phyloP scores from a whole-genome alignment of 495 filamentous ascomycete genomes.

The Trichocladium uniseriatum region DNA sequence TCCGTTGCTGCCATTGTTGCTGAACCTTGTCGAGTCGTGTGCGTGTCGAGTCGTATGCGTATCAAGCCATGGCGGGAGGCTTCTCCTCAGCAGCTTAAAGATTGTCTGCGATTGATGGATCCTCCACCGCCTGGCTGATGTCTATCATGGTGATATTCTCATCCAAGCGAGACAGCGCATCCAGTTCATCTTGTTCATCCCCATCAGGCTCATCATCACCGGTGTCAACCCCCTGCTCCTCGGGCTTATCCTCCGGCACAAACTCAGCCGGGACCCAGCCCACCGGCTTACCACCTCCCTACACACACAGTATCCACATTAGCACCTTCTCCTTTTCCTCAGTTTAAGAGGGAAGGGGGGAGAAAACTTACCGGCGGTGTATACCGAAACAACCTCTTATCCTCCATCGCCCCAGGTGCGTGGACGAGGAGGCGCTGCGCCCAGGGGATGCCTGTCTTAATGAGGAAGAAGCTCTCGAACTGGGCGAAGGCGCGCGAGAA shows the following conservation, averaged over 20 bases:
- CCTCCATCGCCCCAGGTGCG: background rate
- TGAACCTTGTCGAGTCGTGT: no score
- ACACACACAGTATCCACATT: background rate
- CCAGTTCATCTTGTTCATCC: background rate
- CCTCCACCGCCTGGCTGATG: no score
- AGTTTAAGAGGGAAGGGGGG: background rate
- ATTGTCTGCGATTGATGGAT: no score
- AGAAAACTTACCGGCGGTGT: constrained; percentile 29
- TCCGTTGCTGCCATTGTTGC: no score
- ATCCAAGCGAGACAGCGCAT: no score
- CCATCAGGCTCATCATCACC: background rate
- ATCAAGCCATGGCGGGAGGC: no score
- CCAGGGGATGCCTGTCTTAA: constrained; percentile 49
- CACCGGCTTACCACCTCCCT: constrained; percentile 33
- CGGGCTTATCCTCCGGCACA: background rate
- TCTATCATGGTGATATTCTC: no score
- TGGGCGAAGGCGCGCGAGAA: constrained; percentile 30
- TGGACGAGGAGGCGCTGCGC: constrained; percentile 35
- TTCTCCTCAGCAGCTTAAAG: no score
- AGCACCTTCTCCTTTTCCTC: background rate
- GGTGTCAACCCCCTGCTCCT: background rate
- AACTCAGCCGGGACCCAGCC: constrained; percentile 16
- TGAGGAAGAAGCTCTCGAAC: constrained; percentile 49
- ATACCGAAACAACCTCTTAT: constrained; percentile 23
- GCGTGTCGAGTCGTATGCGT: no score